These are phyloP conservation scores for Ballota nigra DNA, from an alignment of 257 asterid species.

Conservation along the genomic window DNA sequence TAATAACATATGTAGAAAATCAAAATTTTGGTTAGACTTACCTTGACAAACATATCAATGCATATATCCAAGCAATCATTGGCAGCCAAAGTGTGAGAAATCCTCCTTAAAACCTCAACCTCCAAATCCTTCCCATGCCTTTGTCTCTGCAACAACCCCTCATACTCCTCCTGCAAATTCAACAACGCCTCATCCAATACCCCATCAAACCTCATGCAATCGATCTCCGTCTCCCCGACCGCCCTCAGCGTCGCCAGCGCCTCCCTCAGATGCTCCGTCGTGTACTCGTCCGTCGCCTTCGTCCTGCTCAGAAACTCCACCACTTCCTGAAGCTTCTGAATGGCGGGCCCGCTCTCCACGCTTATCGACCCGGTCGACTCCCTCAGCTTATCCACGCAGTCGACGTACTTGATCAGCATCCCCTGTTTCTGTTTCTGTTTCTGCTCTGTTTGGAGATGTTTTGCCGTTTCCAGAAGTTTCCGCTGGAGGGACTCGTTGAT, in stretches of 20 bases:
- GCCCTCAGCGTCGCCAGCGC: conserved; percentile 66
- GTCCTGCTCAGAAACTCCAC: conserved; percentile 91
- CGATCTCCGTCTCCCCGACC: conserved; percentile 67
- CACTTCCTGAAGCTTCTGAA: conserved; percentile 78
- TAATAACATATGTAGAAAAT: not conserved
- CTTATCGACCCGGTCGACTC: conserved; percentile 46
- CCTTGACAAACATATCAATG: conserved; percentile 77
- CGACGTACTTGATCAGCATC: conserved; percentile 57
- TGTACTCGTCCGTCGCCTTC: conserved; percentile 65
- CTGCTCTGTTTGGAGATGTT: conserved; percentile 38
- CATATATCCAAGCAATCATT: conserved; percentile 84
- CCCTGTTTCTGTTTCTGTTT: conserved; percentile 36
- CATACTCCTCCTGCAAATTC: conserved; percentile 85
- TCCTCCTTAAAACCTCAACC: conserved; percentile 50
- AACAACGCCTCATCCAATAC: conserved; percentile 69
- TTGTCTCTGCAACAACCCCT: conserved; percentile 48
- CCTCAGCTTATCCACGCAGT: conserved; percentile 47
- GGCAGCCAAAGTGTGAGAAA: conserved; percentile 53
- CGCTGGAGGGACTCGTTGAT: conserved; percentile 57
- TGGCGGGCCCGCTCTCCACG: conserved; percentile 59
- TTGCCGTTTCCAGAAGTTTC: conserved; percentile 45
- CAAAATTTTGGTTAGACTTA: not conserved
- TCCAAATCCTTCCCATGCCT: conserved; percentile 57
- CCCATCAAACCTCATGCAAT: conserved; percentile 72
- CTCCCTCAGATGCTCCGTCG: conserved; percentile 58